Evolutionary conservation across 192 early-diverging fungal species (phyloP), one percentile per base, ranked within the genome.

Genomic region (Coemansia sp.): DNA sequence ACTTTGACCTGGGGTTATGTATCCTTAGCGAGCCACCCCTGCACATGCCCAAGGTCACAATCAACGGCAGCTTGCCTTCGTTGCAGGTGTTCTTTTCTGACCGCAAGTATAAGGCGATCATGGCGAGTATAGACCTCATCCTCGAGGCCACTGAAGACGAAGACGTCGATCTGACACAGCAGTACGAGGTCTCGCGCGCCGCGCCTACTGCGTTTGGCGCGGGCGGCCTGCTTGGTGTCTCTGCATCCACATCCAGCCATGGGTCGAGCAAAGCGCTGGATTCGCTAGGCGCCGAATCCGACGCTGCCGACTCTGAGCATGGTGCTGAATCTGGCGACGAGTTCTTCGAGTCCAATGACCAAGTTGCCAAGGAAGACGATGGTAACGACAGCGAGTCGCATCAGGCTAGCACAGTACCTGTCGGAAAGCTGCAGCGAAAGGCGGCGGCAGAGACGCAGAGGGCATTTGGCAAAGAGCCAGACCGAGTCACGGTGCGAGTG

Each of bases 61-160:
- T 98, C 5, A 79, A 83, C 31, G 93, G 89, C 21, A 79, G 85
- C 7, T 61, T 98, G 47, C 91, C 93, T 0, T 60, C 87, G 14
- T 54, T 98, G 26, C 83, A 91, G 40, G 60, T 95, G 18, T 95
- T 91, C 60, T 82, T 98, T 23, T 95, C 93, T 0, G 92, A 98
- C 63, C 75, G 82, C 41, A 98, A 98, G 61, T 94, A 96, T 78
- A 84, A 86, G 50, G 81, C 82, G 1, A 73, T 96, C 5, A 96
- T 94, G 91, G 68, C 59, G 13, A 82, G 88, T 46, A 77, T 87
- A 16, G 85, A 89, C 33, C 67, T 85, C 30, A 79, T 91, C 16
- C 67, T 79, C 25, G 65, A 69, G 33, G 72, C 66, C 10, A 60
- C 70, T 26, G 34, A 55, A 19, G 66, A 66, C 28, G 66, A 75